Percentiles rank a stretch among this genome's conserved stretches.
Conservation (phyloP, 164 flowering plant species). For the Chimonanthus salicifolius region DNA sequence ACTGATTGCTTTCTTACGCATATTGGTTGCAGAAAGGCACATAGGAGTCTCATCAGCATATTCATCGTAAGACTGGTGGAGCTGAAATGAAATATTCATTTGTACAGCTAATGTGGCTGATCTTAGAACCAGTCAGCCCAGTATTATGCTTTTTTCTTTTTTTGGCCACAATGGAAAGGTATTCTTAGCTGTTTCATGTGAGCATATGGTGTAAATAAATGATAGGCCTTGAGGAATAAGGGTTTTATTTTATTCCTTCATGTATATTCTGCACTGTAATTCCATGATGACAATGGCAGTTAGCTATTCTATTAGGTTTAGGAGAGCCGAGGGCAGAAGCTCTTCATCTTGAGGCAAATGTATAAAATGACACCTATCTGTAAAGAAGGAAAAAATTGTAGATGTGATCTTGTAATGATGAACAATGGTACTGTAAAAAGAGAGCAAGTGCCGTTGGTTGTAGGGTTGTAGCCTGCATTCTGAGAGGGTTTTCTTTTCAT, state of each 20-base stretch:
- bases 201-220: constrained; percentile 4
- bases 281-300: background rate
- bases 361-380: background rate
- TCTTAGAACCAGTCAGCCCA: background rate
- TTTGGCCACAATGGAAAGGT: background rate
- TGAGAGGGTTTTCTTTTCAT: background rate
- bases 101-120: constrained; percentile 47
- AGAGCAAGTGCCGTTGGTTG: background rate
- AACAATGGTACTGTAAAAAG: background rate
- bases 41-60: constrained; percentile 31
- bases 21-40: constrained; percentile 41
- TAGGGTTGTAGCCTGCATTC: background rate
- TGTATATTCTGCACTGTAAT: constrained; percentile 7
- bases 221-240: constrained; percentile 4
- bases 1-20: background rate
- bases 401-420: background rate
- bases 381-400: background rate
- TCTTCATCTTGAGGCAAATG: background rate
- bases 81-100: background rate
- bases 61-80: constrained; percentile 14
- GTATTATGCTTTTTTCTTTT: background rate
- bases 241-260: background rate
- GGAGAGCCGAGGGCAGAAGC: background rate
- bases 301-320: background rate
- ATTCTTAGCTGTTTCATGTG: background rate